Conservation (phyloP, 805 yeast genomes). For the Suhomyces pyralidae region DNA sequence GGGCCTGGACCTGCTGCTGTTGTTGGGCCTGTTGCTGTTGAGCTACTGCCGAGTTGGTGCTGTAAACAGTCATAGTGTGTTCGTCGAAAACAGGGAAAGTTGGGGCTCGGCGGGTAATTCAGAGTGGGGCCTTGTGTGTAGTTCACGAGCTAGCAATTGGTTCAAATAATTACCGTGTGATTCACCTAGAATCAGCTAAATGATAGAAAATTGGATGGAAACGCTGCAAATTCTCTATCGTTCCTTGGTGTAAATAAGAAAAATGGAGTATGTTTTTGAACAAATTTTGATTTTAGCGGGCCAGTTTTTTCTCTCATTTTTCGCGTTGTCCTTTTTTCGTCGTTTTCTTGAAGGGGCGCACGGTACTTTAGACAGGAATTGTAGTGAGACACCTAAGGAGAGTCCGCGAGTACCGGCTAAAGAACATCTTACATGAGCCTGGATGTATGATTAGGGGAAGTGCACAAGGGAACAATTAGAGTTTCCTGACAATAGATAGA, state of each 20-base stretch:
- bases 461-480: background rate
- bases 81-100: background rate
- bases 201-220: background rate
- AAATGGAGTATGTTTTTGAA: background rate
- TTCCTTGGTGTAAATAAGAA: background rate
- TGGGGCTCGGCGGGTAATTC: background rate
- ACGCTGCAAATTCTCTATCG: background rate
- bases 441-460: background rate
- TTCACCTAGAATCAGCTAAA: background rate
- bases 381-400: background rate
- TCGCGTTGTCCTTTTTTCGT: constrained; percentile 2
- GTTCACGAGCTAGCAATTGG: background rate
- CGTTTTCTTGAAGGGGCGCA: constrained; percentile 4
- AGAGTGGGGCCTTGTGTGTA: background rate
- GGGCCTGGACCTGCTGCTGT: constrained; percentile 22
- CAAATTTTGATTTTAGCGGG: background rate
- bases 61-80: constrained; percentile 30
- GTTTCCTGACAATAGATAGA: background rate
- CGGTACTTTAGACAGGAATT: background rate
- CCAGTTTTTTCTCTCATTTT: constrained; percentile 1
- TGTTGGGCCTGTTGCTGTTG: constrained; percentile 27
- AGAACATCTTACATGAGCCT: background rate
- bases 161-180: background rate
- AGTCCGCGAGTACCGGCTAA: background rate
- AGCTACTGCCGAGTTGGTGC: constrained; percentile 30